Evolutionary conservation across 768 basidiomycete species (phyloP).

Genomic region (Gymnopilus dilepis): DNA sequence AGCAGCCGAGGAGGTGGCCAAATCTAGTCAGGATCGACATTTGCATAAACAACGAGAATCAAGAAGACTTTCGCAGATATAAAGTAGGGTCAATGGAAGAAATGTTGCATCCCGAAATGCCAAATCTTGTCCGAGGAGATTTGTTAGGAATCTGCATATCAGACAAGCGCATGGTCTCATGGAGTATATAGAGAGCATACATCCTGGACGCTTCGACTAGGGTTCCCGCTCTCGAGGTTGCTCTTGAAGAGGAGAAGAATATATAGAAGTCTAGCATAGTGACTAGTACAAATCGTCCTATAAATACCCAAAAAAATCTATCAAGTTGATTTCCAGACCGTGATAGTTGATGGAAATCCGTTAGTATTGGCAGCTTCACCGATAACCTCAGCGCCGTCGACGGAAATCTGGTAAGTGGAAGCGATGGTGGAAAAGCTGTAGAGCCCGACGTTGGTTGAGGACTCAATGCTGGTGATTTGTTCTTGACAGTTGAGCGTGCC

Average conservation of each 20-base stretch:
- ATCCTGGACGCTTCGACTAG: no score
- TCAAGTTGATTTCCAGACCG: constrained; percentile 48
- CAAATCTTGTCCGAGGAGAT: neutral
- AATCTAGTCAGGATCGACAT: neutral
- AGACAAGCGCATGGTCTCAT: no score
- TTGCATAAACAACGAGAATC: neutral
- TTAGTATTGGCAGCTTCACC: constrained; percentile 53
- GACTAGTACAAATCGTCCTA: neutral
- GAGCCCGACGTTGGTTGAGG: constrained; percentile 52
- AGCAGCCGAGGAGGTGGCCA: neutral
- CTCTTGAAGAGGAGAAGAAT: no score
- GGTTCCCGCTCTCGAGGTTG: no score
- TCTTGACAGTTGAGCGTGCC: constrained; percentile 53
- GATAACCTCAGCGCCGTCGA: constrained; percentile 51
- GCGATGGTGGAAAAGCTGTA: constrained; percentile 67
- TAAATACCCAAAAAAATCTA: neutral
- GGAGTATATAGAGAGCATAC: no score
- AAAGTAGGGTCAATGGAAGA: neutral
- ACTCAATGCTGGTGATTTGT: constrained; percentile 60
- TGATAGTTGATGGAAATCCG: constrained; percentile 61
- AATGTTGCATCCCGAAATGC: neutral
- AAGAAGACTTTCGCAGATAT: neutral
- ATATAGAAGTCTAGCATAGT: neutral
- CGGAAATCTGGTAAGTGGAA: constrained; percentile 58
- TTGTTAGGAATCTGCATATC: neutral